Evolutionary conservation across 2,329 filamentous ascomycete genomes (phyloP).

Genomic region (Phialemoniopsis sp.): DNA sequence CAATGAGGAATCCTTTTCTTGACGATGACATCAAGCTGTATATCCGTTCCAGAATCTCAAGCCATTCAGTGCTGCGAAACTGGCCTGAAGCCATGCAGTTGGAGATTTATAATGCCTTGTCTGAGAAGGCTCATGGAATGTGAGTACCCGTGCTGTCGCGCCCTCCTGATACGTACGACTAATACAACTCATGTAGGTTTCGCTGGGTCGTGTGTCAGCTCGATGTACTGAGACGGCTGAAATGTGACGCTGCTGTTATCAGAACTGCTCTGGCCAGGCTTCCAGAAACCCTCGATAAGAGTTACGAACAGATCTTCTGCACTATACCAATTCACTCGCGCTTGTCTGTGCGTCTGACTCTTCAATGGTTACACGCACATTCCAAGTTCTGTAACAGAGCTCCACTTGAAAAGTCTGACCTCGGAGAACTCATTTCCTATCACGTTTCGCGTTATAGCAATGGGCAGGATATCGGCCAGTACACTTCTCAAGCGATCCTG

Average conservation of each 20-base stretch:
- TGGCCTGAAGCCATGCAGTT: constrained; percentile 2
- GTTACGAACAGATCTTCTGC: background rate
- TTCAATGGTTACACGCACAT: too few species aligned
- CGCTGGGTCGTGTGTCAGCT: constrained; percentile 14
- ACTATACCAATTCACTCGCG: background rate
- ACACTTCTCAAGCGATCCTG: background rate
- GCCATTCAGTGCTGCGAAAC: background rate
- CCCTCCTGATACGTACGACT: too few species aligned
- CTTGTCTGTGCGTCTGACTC: background rate
- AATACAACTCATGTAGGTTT: constrained; percentile 6
- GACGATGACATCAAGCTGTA: constrained; percentile 8
- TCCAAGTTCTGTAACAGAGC: background rate
- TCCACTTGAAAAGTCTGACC: background rate
- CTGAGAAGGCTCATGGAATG: constrained; percentile 8
- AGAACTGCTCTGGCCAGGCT: constrained; percentile 4
- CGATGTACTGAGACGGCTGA: constrained; percentile 4
- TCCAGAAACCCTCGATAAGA: constrained; percentile 4
- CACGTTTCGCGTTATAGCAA: background rate
- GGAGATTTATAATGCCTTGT: constrained; percentile 3
- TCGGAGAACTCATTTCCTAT: background rate
- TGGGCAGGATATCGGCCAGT: too few species aligned
- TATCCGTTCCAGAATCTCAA: constrained; percentile 1
- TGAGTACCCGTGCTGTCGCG: constrained; percentile 1
- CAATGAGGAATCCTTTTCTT: constrained; percentile 3
- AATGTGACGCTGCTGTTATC: constrained; percentile 1